Conservation (phyloP, 2,329 filamentous ascomycete species). For the Scopulariopsis brevicaulis region DNA sequence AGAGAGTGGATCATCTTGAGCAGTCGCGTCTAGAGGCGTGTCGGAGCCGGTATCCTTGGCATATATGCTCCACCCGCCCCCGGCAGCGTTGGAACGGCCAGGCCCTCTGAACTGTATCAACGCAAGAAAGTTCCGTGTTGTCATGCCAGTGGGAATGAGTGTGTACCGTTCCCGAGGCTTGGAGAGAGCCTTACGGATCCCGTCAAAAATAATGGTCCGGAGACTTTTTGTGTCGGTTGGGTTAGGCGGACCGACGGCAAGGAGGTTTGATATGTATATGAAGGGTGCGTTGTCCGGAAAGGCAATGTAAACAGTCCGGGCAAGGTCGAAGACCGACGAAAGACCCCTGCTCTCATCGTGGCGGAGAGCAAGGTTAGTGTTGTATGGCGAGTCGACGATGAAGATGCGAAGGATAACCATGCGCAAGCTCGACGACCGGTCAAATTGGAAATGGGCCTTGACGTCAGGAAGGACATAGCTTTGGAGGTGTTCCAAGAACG, state of each 20-base stretch:
- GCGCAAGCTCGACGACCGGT: constrained; percentile 56
- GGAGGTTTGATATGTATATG: constrained; percentile 53
- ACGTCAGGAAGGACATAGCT: constrained; percentile 64
- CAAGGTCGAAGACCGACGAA: constrained; percentile 44
- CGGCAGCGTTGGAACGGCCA: constrained; percentile 58
- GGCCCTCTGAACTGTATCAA: constrained; percentile 59
- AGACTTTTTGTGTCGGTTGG: constrained; percentile 49
- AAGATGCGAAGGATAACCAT: constrained; percentile 69
- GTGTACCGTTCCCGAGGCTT: constrained; percentile 61
- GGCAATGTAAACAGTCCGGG: constrained; percentile 65
- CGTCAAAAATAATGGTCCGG: constrained; percentile 61
- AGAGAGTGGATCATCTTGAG: constrained; percentile 35
- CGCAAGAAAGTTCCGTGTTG: constrained; percentile 59
- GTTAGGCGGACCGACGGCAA: constrained; percentile 26
- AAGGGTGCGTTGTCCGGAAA: constrained; percentile 73
- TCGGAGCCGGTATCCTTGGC: constrained; percentile 46
- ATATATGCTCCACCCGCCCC: constrained; percentile 73
- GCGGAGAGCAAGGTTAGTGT: constrained; percentile 39
- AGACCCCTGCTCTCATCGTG: constrained; percentile 12
- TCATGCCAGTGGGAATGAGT: constrained; percentile 55
- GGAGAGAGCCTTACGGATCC: constrained; percentile 74
- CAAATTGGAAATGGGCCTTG: constrained; percentile 75
- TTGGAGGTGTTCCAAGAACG: constrained; percentile 68
- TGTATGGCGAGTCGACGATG: constrained; percentile 72
- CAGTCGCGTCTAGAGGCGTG: constrained; percentile 41